phyloP scores from a whole-genome alignment of 2,329 filamentous ascomycete genomes.

The Colletotrichum horii region DNA sequence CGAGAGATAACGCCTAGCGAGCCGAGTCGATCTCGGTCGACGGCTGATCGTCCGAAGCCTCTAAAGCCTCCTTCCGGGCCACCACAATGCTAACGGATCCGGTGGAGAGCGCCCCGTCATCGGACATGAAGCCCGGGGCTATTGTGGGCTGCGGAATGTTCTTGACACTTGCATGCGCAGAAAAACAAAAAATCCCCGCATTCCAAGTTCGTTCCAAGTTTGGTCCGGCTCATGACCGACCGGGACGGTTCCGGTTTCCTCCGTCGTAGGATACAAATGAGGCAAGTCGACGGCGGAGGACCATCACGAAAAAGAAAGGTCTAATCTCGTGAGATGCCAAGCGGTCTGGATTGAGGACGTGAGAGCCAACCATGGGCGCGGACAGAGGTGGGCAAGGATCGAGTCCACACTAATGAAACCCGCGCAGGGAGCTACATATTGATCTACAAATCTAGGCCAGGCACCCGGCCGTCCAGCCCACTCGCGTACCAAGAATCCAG shows the following conservation, averaged over 20 bases:
- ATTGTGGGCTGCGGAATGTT: background rate
- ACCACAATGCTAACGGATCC: background rate
- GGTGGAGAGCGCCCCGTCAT: background rate
- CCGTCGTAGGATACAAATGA: background rate
- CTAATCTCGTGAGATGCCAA: background rate
- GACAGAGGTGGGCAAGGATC: background rate
- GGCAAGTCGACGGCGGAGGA: background rate
- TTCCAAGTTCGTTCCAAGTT: background rate
- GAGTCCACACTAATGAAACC: conserved; percentile 18
- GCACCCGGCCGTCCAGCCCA: background rate
- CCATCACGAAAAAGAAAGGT: background rate
- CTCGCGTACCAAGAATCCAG: background rate
- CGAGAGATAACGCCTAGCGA: background rate
- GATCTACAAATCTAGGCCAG: conserved; percentile 8
- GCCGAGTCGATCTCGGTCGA: conserved; percentile 4
- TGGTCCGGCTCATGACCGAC: background rate
- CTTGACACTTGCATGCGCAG: background rate
- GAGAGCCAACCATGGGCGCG: background rate
- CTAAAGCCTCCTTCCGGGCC: background rate
- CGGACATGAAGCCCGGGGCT: background rate
- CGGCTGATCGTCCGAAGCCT: background rate
- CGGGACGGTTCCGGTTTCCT: background rate
- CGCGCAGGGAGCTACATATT: conserved; percentile 1
- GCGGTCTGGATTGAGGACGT: background rate
- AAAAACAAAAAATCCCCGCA: background rate